Base-by-base conservation (phyloP, 371 early-diverging fungal genomes). In the Haplosporangium sp. region DNA sequence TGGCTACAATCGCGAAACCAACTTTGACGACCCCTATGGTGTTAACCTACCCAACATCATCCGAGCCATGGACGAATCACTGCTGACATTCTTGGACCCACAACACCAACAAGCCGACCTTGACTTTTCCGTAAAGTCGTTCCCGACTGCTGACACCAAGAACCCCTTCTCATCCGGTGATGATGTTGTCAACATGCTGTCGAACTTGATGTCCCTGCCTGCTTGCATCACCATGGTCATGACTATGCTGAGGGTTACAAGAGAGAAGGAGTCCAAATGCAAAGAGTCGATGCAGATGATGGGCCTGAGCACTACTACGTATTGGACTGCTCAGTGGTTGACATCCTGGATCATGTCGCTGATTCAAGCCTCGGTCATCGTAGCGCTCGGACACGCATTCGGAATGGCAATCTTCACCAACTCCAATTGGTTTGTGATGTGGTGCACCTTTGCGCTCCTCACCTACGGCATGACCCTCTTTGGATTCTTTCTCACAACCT, bases 231-330 rank as follows among this genome's bases (percentile, higher is more conserved):
- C 83, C 6, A 84, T 86, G 77, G 81, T 82, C 60, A 82, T 84
- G 64, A 66, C 74, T 42, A 83, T 90, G 51, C 75, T 92, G 20
- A 85, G 89, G 58, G 86, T 84, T 21, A 82, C 87, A 42, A 66
- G 80, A 14, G 92, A 92, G 65, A 92, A 92, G 81, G 93, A 92
- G 64, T 58, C 66, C 50, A 86, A 88, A 64, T 83, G 90, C 62
- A 82, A 86, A 36, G 86, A 88, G 61, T 86, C 87, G 56, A 89
- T 92, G 89, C 84, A 87, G 50, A 88, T 90, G 87, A 91, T 91
- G 92, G 93, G 92, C 6, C 74, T 92, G 10, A 82, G 82, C 42
- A 37, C 52, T 7, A 52, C 71, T 12, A 82, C 85, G 0, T 92
- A 90, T 77, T 92, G 91, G 92, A 38, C 85, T 36, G 71, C 75